Base-by-base conservation (phyloP, 1,139 yeast genomes). In the Yamadazyma diddensiae region DNA sequence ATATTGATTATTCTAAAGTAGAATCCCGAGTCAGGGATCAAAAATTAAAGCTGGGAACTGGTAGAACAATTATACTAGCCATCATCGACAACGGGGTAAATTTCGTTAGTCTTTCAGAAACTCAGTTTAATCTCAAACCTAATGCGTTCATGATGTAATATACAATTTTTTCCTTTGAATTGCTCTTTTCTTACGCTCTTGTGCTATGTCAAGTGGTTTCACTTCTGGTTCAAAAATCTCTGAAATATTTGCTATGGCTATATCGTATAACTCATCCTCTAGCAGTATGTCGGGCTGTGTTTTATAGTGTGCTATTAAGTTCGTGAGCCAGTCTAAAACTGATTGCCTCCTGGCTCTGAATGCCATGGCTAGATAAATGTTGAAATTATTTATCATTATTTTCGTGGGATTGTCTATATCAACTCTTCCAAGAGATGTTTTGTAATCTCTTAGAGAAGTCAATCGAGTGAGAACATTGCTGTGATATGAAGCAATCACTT, bases 11-110 rank as follows among this genome's bases (percentile, higher is more conserved):
- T 15, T 26, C 26, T 6, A 11, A 13, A 8, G 23, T 34, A 12
- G 36, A 63, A 35, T 48, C 53, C 20, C 57, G 44, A 33, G 35
- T 45, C 10, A 51, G 63, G 33, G 69, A 60, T 37, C 38, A 39
- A 9, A 48, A 53, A 37, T 46, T 59, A 38, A 59, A 55, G 43
- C 39, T 49, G 33, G 94, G 94, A 0, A 41, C 45, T 15, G 58
- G 65, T 34, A 58, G 79, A 18, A 65, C 66, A 16, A 65, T 81
- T 3, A 57, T 82, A 1, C 39, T 85, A 14, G 94, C 94, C 0
- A 63, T 80, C 1, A 73, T 84, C 2, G 90, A 83, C 49, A 70
- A 77, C 42, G 95, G 95, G 0, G 70, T 85, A 5, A 83, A 80
- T 46, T 84, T 85, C 48, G 65, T 79, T 14, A 72, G 69, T 26